Base-by-base conservation (phyloP, 805 yeast genomes). In the Yarrowia alimentaria region DNA sequence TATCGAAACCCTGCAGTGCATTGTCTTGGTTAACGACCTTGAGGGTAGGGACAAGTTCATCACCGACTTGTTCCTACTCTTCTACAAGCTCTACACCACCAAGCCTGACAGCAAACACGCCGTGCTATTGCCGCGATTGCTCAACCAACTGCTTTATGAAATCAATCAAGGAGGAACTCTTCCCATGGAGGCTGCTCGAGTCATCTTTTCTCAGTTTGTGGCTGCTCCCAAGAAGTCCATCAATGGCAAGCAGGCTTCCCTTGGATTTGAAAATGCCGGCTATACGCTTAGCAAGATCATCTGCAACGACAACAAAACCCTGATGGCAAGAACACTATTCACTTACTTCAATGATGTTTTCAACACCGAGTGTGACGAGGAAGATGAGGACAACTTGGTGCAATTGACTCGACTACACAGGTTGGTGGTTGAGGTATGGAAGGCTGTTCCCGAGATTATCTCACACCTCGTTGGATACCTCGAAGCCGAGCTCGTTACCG, bases 261-360 rank as follows among this genome's bases (percentile, higher is more conserved):
- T 55, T 10, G 51, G 56, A 13, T 48, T 56, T 12, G 51, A 74
- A 3, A 75, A 79, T 40, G 79, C 85, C 1, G 85, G 84, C 0
- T 81, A 83, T 61, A 77, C 75, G 31, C 74, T 87, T 58, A 79
- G 89, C 5, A 62, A 83, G 28, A 70, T 77, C 11, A 74, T 89
- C 3, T 87, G 95, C 61, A 81, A 78, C 53, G 69, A 78, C 1
- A 85, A 85, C 57, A 64, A 80, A 1, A 94, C 85, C 55, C 73
- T 88, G 55, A 73, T 89, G 74, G 78, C 91, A 12, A 75, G 95
- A 56, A 79, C 79, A 55, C 70, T 86, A 25, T 83, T 94, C 3
- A 89, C 82, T 61, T 83, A 81, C 57, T 85, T 87, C 56, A 81
- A 95, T 0, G 95, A 88, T 59, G 72, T 80, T 54, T 63, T 88